Base-by-base conservation (phyloP, 2,329 filamentous ascomycete species). In the Aureobasidium lini region DNA sequence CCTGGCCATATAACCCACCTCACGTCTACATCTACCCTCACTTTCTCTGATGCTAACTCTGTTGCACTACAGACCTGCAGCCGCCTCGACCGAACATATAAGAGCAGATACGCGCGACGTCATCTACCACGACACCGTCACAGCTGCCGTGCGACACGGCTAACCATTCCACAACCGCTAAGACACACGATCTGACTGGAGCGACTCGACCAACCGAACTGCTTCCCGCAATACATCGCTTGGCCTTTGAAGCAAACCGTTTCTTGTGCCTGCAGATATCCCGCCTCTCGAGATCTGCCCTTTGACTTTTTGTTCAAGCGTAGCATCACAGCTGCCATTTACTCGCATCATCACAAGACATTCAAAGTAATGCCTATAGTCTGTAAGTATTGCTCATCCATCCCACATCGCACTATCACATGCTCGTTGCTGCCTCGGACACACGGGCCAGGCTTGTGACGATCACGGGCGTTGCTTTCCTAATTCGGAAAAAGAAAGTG, bases 351-450 rank as follows among this genome's bases (percentile, higher is more conserved):
- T 57, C 43, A 39, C 42, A 15, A 39, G 9, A 40, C 40, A 46
- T 29, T n/a, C 53, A 57, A 37, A 59, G 60, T 61, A 47, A 61
- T 61, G 60, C 56, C 56, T 54, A 49, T 59, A 54, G 50, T 61
- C 60, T 59, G 60, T 61, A 42, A 61, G 60, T 61, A 16, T 36
- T 44, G 6, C 34, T 23, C 29, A n/a, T 56, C 5, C n/a, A 16
- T 36, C 39, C 4, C 34, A n/a, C 29, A n/a, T 56, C 5, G 10
- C 16, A 32, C 39, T 47, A 6, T 57, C 54, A 48, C 54, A 47
- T 57, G 34, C 43, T 57, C 29, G 50, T 29, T 57, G 42, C 42
- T 47, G 43, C 54, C 54, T 47, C 43, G 42, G 39, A 29, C 43
- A 23, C 52, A 57, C 40, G n/a, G 23, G 13, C 50, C 52, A 36